phyloP scores from a whole-genome alignment of 495 filamentous ascomycete species.

The Penicillium angulare region DNA sequence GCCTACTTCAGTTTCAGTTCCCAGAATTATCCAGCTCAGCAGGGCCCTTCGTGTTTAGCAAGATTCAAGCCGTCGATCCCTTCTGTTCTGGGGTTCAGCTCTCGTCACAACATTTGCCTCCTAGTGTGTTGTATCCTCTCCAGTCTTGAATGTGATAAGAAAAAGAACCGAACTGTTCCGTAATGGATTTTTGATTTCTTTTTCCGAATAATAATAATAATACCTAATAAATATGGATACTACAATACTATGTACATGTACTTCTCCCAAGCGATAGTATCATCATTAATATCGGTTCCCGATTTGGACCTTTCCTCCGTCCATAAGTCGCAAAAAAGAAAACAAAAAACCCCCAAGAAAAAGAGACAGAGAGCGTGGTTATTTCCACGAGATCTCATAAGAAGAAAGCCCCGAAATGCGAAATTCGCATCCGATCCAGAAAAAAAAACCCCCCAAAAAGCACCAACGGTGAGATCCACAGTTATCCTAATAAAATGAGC shows the following conservation, averaged over 20 bases:
- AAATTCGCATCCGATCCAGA: background rate
- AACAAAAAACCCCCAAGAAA: background rate
- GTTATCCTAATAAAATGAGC: background rate
- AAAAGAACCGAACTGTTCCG: background rate
- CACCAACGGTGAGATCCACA: constrained; percentile 6
- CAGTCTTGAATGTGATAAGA: background rate
- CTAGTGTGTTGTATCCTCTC: background rate
- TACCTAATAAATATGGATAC: too few species aligned
- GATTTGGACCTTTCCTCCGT: background rate
- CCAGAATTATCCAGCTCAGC: too few species aligned
- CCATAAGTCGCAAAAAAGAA: background rate
- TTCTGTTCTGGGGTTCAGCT: too few species aligned
- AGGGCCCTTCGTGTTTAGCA: too few species aligned
- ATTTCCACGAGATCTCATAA: background rate
- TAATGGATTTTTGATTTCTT: background rate
- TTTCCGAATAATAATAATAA: too few species aligned
- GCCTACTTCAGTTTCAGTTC: too few species aligned
- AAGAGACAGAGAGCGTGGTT: background rate
- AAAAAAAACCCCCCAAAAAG: too few species aligned
- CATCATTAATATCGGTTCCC: too few species aligned
- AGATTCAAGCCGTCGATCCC: too few species aligned
- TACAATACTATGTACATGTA: too few species aligned
- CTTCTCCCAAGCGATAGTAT: too few species aligned
- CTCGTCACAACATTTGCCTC: background rate
- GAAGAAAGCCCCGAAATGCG: background rate